These are phyloP conservation scores for Magnaporthiopsis incrustans DNA, from an alignment of 2,329 filamentous ascomycete species.

Conservation along the genomic window DNA sequence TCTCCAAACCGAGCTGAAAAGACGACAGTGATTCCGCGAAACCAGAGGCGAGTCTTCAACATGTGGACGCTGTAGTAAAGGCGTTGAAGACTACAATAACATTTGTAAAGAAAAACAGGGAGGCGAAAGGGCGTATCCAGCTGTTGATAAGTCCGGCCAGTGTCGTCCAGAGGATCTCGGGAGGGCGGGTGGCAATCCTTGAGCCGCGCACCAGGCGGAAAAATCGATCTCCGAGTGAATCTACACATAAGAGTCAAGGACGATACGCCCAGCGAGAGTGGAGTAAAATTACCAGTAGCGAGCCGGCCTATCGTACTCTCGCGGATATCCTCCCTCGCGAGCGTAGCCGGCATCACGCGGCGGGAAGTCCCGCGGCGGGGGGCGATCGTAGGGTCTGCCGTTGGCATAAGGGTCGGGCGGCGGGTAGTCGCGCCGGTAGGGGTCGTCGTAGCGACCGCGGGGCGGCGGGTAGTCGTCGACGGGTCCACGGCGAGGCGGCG, in stretches of 20 bases:
- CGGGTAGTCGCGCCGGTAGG: slow-evolving; percentile 63
- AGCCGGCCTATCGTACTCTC: slow-evolving; percentile 24
- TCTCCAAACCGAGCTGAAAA: neutral
- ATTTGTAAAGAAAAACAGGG: neutral
- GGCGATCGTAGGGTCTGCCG: slow-evolving; percentile 50
- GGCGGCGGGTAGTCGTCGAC: slow-evolving; percentile 65
- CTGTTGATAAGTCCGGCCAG: neutral
- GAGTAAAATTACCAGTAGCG: slow-evolving; percentile 18
- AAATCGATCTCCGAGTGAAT: slow-evolving; percentile 2
- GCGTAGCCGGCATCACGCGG: slow-evolving; percentile 43
- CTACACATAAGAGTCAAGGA: slow-evolving; percentile 7
- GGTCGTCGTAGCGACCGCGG: slow-evolving; percentile 61
- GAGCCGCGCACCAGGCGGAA: neutral
- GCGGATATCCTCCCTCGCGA: slow-evolving; percentile 41
- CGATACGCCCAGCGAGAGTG: slow-evolving; percentile 6
- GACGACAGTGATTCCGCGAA: neutral
- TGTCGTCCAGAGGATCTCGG: neutral
- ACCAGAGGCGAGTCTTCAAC: neutral
- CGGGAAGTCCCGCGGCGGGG: slow-evolving; percentile 28
- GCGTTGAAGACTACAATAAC: neutral
- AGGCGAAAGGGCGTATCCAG: neutral
- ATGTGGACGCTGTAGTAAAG: neutral
- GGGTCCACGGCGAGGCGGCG: slow-evolving; percentile 52
- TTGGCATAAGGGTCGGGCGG: slow-evolving; percentile 54
- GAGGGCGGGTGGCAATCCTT: neutral